Percentiles rank a stretch among this genome's conserved stretches.
phyloP scores from a whole-genome alignment of 1,139 yeast species.

The Geotrichum histeridarum region DNA sequence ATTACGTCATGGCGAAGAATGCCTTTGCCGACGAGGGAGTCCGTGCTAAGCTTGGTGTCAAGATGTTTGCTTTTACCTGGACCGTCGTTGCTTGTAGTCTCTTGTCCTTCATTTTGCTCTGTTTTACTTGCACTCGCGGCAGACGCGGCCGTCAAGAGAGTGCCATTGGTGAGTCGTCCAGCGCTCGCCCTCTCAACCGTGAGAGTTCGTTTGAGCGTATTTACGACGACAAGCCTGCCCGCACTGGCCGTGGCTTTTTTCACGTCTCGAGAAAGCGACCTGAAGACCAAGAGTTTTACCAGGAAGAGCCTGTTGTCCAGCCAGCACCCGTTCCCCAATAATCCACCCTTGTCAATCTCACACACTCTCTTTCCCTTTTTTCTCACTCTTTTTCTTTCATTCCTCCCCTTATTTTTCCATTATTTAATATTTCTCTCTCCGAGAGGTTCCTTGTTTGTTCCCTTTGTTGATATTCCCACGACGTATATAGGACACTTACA shows the following conservation, averaged over 20 bases:
- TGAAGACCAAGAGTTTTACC: neutral
- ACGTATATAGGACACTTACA: neutral
- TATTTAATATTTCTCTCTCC: neutral
- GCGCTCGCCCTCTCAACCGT: slow-evolving; percentile 10
- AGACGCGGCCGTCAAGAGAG: neutral
- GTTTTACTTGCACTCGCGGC: slow-evolving; percentile 31
- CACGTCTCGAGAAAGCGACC: slow-evolving; percentile 2
- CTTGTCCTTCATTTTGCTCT: slow-evolving; percentile 35
- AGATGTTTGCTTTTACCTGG: slow-evolving; percentile 63
- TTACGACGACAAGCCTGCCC: slow-evolving; percentile 10
- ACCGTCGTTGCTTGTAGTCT: slow-evolving; percentile 49
- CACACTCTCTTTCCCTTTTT: neutral
- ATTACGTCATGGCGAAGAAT: slow-evolving; percentile 56
- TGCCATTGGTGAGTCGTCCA: neutral
- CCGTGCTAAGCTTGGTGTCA: slow-evolving; percentile 50
- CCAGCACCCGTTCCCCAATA: neutral
- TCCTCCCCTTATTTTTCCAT: neutral
- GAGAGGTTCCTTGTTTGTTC: neutral
- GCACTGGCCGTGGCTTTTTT: slow-evolving; percentile 13
- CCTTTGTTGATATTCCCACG: neutral
- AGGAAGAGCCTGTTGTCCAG: slow-evolving; percentile 2
- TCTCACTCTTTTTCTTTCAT: neutral
- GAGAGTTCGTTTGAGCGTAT: slow-evolving; percentile 19
- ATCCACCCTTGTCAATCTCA: too few species aligned
- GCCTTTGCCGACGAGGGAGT: slow-evolving; percentile 49